Conservation (phyloP, 1,284 basidiomycete species). For the Singerocomus rubriflavus region DNA sequence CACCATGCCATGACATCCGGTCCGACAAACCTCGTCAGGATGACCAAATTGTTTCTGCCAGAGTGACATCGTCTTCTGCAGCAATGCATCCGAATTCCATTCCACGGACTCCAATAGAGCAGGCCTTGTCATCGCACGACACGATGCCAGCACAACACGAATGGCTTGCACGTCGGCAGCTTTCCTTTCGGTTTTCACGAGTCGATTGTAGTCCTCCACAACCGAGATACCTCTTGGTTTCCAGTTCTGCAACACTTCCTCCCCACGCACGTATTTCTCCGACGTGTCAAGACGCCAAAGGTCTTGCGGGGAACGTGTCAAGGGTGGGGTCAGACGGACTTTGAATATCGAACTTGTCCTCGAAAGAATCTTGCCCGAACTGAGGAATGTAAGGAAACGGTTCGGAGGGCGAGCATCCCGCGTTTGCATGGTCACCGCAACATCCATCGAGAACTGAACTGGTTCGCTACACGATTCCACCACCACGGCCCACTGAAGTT, state of each 20-base stretch:
- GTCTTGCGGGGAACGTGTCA: conserved; percentile 85
- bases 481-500: conserved; percentile 74
- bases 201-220: conserved; percentile 78
- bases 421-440: conserved; percentile 82
- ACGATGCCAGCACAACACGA: conserved; percentile 67
- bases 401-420: conserved; percentile 86
- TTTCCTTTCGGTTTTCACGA: conserved; percentile 67
- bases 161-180: conserved; percentile 90
- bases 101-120: conserved; percentile 52
- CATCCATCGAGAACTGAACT: conserved; percentile 82
- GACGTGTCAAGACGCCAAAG: conserved; percentile 94
- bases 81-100: conserved; percentile 61
- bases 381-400: conserved; percentile 72
- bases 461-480: conserved; percentile 85
- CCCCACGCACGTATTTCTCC: conserved; percentile 90
- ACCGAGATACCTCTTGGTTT: conserved; percentile 84
- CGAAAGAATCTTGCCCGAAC: conserved; percentile 66
- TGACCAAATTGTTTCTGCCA: conserved; percentile 86
- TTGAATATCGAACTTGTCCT: conserved; percentile 82
- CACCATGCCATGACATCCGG: background rate
- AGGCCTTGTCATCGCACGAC: conserved; percentile 43
- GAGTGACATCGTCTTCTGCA: conserved; percentile 64
- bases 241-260: conserved; percentile 83
- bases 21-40: conserved; percentile 59
- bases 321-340: conserved; percentile 77